Evolutionary conservation across 2,329 filamentous ascomycete species (phyloP), one percentile per base, ranked within the genome.

Genomic region (Cytospora schulzeri): DNA sequence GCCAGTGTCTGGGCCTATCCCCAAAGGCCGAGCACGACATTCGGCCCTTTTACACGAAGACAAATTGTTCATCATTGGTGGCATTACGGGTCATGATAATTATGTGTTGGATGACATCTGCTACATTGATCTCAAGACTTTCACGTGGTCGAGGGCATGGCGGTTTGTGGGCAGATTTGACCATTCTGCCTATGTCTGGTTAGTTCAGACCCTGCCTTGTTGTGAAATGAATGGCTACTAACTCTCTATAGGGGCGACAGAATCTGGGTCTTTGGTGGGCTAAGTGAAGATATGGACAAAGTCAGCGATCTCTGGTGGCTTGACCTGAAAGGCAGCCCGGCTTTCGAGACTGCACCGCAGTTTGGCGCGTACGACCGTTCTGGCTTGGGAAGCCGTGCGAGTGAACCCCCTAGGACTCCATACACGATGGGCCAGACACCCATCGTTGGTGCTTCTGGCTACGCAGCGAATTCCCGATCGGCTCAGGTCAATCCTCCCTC

Each of bases 251-350:
- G 78, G 84, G 83, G 90, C 62, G 93, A 95, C 68, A 88, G 92
- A 52, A 89, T 99, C 38, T 99, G 94, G 94, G 93, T 98, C 8
- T 97, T 97, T 76, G 95, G 95, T 48, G 95, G 95, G 2, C 83
- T 99, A 57, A 95, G 92, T 68, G 91, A 95, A 70, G 93, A 97
- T 70, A 97, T 98, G 92, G 93, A 98, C 79, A 94, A 96, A 72
- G 92, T 91, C 67, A 94, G 92, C 66, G 95, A 99, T 76, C 85
- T 99, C 52, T 97, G 93, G 91, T 99, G 95, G 93, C 82, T 99
- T 52, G 95, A 99, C 77, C 84, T 99, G 57, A 94, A 96, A 75
- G 93, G 92, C 38, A 93, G 87, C 66, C 93, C 93, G 1, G 91
- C 93, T 55, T 93, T 97, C 70, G 89, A 93, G 71, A 87, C 88